A percentile compares a stretch with the other conserved stretches of the same genome.
Conservation (phyloP, 176 grass and related monocot genomes). For the Zea luxurians region DNA sequence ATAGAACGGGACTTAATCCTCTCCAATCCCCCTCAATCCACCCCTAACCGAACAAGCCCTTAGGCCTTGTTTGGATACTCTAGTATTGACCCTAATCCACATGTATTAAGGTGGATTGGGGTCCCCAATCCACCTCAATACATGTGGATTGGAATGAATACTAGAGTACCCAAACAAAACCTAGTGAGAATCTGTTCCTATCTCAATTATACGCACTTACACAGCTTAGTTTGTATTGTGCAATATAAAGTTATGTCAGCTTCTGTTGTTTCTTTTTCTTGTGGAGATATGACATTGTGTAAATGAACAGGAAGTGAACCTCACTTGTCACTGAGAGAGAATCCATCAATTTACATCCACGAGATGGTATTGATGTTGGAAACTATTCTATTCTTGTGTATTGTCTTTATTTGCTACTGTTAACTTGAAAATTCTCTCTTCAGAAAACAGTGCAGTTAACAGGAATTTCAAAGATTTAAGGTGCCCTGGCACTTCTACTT, state of each 20-base stretch:
- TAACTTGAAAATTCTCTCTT: slow-evolving; percentile 23
- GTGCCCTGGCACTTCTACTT: slow-evolving; percentile 72
- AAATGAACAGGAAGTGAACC: slow-evolving; percentile 80
- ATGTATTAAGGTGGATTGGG: no score
- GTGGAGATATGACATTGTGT: slow-evolving; percentile 23
- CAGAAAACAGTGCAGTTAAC: slow-evolving; percentile 74
- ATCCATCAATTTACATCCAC: slow-evolving; percentile 75
- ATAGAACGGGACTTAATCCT: no score
- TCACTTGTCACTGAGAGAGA: slow-evolving; percentile 65
- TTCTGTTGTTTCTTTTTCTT: background rate
- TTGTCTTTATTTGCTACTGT: background rate
- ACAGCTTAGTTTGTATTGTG: background rate
- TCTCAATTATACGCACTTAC: background rate
- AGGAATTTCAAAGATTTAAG: slow-evolving; percentile 82
- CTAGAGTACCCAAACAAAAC: no score
- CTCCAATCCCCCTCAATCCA: no score
- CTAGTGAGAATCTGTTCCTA: background rate
- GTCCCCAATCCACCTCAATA: no score
- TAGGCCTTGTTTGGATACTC: no score
- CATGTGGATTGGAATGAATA: no score
- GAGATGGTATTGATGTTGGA: slow-evolving; percentile 58
- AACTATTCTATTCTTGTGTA: background rate
- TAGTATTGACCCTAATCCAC: no score
- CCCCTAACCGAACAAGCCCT: no score
- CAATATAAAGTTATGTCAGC: background rate